Conservation (phyloP, 768 basidiomycete species). For the Collybiopsis confluens region DNA sequence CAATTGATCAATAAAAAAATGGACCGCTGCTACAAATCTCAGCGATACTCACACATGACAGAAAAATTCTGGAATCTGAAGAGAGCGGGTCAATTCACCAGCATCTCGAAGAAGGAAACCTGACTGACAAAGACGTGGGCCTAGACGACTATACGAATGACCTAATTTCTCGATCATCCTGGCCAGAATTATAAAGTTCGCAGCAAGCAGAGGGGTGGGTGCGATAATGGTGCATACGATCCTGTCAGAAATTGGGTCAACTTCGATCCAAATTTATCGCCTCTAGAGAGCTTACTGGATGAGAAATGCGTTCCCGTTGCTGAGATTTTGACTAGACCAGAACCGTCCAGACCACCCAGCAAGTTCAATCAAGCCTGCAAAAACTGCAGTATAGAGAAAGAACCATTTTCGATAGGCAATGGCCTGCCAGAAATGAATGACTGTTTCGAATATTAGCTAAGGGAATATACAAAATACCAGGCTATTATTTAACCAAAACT, state of each 20-base stretch:
- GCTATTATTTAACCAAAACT: background rate
- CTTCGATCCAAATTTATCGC: too few species aligned
- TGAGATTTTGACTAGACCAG: slow-evolving; percentile 24
- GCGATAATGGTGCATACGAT: slow-evolving; percentile 41
- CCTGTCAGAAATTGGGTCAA: slow-evolving; percentile 16
- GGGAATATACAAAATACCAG: too few species aligned
- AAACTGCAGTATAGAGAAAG: slow-evolving; percentile 26
- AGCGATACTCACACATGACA: slow-evolving; percentile 1
- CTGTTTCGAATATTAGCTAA: slow-evolving; percentile 13
- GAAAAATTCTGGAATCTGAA: slow-evolving; percentile 1
- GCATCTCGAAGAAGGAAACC: too few species aligned
- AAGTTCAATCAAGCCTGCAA: slow-evolving; percentile 28
- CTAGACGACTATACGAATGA: slow-evolving; percentile 30
- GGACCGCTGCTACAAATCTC: background rate
- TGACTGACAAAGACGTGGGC: slow-evolving; percentile 29
- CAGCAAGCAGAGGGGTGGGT: slow-evolving; percentile 42
- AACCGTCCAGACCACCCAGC: slow-evolving; percentile 33
- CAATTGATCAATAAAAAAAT: background rate
- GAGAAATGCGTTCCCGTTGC: slow-evolving; percentile 26
- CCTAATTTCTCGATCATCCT: slow-evolving; percentile 31
- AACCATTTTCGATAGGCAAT: slow-evolving; percentile 27
- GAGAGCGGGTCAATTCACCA: background rate
- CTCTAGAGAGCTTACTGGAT: slow-evolving; percentile 34
- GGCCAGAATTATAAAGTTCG: slow-evolving; percentile 44
- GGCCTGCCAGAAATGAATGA: slow-evolving; percentile 26